Conservation (phyloP, 2,329 filamentous ascomycete genomes). For the Diaporthe vaccinii region DNA sequence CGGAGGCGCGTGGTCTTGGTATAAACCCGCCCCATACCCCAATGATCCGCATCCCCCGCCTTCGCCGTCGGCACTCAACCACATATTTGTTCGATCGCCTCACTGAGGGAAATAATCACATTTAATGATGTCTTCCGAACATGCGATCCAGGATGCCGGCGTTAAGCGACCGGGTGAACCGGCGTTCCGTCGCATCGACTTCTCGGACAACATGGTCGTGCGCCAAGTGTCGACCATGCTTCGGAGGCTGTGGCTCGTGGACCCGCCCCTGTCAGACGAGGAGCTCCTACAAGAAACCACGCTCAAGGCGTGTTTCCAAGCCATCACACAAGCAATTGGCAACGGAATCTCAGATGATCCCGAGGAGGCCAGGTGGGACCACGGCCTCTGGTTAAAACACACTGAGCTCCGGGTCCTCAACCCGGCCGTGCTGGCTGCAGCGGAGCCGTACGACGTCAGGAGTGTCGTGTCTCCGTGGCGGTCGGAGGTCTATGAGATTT, state of each 20-base stretch:
- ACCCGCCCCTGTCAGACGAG: constrained; percentile 35
- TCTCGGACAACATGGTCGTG: constrained; percentile 37
- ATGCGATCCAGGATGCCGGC: neutral
- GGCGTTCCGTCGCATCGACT: constrained; percentile 32
- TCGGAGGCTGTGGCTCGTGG: constrained; percentile 41
- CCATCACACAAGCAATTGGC: constrained; percentile 30
- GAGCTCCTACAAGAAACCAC: constrained; percentile 33
- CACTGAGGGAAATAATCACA: neutral
- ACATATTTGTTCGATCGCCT: neutral
- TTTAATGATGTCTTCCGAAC: neutral
- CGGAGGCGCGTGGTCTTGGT: constrained; percentile 19
- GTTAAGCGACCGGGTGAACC: neutral
- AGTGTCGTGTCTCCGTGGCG: constrained; percentile 40
- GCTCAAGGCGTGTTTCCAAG: constrained; percentile 28
- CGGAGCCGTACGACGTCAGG: constrained; percentile 29
- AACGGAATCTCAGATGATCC: constrained; percentile 31
- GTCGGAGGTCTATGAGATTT: constrained; percentile 39
- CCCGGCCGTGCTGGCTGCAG: constrained; percentile 9
- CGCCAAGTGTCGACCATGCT: constrained; percentile 40
- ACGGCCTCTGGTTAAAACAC: constrained; percentile 37
- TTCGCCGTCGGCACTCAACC: neutral
- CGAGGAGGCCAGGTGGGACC: constrained; percentile 33
- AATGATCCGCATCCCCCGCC: constrained; percentile 4
- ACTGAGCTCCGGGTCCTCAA: constrained; percentile 36
- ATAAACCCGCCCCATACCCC: constrained; percentile 24